A percentile compares a stretch with the other conserved stretches of the same genome.
These are phyloP conservation scores for Fusarium pseudonygamai DNA, from an alignment of 2,329 filamentous ascomycete species.

Conservation along the genomic window DNA sequence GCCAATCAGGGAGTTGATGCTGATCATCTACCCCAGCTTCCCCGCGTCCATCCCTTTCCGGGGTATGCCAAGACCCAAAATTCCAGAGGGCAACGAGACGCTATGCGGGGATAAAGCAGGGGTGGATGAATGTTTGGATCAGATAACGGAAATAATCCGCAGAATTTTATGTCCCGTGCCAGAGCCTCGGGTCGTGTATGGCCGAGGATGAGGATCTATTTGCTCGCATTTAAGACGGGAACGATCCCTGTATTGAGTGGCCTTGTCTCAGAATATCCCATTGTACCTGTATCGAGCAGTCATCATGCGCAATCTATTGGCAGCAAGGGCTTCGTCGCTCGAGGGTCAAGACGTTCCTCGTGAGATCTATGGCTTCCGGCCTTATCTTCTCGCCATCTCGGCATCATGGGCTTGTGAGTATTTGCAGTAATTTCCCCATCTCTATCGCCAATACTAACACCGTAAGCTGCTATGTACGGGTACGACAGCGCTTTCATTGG, in stretches of 20 bases:
- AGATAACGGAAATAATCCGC: background rate
- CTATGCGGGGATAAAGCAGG: background rate
- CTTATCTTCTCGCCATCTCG: background rate
- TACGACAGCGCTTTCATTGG: background rate
- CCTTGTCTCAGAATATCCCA: fast-evolving
- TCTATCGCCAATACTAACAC: fast-evolving
- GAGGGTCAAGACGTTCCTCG: background rate
- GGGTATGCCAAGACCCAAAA: background rate
- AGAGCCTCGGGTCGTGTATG: background rate
- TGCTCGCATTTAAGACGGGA: background rate
- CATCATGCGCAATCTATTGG: background rate
- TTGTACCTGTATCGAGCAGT: fast-evolving
- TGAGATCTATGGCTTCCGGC: background rate
- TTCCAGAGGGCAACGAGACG: background rate
- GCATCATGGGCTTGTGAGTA: background rate
- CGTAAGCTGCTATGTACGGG: background rate
- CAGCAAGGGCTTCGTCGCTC: background rate
- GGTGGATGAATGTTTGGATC: background rate
- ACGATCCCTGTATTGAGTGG: background rate
- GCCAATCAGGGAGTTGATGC: background rate
- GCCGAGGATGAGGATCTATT: background rate
- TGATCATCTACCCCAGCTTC: background rate
- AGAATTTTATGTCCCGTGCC: background rate
- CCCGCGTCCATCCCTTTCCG: background rate
- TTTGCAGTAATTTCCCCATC: too few species aligned